Conservation (phyloP, 257 asterid species). For the Knoxia roxburghii region DNA sequence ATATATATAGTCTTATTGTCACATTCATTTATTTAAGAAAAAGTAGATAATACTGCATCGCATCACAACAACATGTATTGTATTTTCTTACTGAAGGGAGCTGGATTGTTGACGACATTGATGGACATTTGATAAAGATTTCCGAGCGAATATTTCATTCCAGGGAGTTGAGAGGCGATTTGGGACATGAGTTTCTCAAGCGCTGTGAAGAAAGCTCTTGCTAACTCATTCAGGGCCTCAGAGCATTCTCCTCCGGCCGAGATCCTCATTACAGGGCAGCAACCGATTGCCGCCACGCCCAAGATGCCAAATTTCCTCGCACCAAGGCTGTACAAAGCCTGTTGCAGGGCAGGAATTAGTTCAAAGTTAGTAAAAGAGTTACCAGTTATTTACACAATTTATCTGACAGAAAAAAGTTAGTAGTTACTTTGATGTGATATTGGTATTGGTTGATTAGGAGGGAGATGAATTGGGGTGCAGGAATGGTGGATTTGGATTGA, state of each 20-base stretch:
- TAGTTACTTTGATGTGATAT: conserved; percentile 33
- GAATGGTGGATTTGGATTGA: conserved; percentile 22
- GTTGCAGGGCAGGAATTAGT: no score
- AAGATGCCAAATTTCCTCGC: conserved; percentile 67
- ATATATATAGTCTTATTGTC: no score
- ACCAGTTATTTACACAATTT: no score
- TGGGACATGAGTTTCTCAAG: conserved; percentile 30
- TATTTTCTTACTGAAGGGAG: conserved; percentile 36
- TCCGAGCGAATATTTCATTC: conserved; percentile 56
- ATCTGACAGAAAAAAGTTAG: no score
- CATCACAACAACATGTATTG: no score
- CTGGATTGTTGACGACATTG: conserved; percentile 46
- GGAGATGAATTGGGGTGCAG: conserved; percentile 26
- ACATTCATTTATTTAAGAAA: no score
- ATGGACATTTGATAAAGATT: conserved; percentile 55
- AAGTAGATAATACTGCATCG: no score
- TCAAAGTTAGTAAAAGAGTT: no score
- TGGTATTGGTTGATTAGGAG: conserved; percentile 39
- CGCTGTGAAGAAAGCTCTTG: conserved; percentile 40
- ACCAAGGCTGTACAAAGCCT: conserved; percentile 61
- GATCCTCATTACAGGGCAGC: conserved; percentile 63
- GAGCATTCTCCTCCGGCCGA: conserved; percentile 47
- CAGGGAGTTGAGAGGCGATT: conserved; percentile 47
- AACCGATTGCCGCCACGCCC: conserved; percentile 61
- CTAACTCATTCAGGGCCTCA: conserved; percentile 42